phyloP scores from a whole-genome alignment of 768 basidiomycete genomes.

The Fomitopsis serialis region DNA sequence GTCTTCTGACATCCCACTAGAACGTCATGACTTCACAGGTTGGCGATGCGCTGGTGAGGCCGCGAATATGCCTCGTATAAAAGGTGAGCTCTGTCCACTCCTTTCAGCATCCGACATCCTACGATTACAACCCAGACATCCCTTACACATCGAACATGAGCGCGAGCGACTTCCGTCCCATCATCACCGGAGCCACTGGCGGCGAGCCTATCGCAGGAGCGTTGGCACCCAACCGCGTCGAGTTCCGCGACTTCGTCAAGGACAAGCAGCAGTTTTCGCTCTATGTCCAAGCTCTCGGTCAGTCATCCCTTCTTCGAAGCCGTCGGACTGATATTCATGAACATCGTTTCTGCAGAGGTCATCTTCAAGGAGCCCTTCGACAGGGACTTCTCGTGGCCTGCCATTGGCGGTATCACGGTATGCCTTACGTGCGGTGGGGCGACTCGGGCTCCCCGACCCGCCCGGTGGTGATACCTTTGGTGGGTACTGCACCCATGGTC shows the following conservation, averaged over 20 bases:
- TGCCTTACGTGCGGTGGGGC: conserved; percentile 42
- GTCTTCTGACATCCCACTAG: too few relatives aligned
- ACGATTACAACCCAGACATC: too few relatives aligned
- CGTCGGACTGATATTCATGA: too few relatives aligned
- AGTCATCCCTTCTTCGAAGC: conserved; percentile 11
- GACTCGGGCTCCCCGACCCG: conserved; percentile 27
- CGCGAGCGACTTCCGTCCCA: too few relatives aligned
- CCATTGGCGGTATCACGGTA: conserved; percentile 49
- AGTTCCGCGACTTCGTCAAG: conserved; percentile 24
- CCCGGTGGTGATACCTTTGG: conserved; percentile 24
- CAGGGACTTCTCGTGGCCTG: conserved; percentile 33
- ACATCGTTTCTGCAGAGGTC: background rate
- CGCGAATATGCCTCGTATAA: too few relatives aligned
- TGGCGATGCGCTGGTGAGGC: too few relatives aligned
- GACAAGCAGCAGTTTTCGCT: conserved; percentile 42
- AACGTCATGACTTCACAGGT: too few relatives aligned
- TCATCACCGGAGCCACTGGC: background rate
- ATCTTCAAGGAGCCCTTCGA: background rate
- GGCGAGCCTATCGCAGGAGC: background rate
- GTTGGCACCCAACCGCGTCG: conserved; percentile 9
- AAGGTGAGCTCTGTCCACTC: too few relatives aligned
- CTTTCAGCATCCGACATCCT: too few relatives aligned
- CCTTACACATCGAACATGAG: too few relatives aligned
- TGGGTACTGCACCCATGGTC: conserved; percentile 58
- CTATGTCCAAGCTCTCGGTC: conserved; percentile 46